Conservation (phyloP, 176 grass and related monocot genomes). For the Hordeum marinum region DNA sequence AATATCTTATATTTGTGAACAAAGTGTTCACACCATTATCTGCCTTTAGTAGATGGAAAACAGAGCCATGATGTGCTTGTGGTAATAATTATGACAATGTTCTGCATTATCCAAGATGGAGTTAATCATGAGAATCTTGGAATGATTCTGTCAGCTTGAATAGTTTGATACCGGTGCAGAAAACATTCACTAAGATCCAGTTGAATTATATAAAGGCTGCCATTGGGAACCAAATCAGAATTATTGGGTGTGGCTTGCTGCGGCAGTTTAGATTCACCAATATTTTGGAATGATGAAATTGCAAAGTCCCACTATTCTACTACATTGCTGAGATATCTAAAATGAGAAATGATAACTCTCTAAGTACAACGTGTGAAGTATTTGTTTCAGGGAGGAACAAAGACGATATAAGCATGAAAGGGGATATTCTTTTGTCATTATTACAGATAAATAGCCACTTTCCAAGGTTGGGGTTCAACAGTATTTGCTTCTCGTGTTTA, state of each 20-base stretch:
- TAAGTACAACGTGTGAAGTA: neutral
- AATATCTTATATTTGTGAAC: no score
- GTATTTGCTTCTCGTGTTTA: neutral
- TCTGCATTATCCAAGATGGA: neutral
- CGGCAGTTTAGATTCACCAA: neutral
- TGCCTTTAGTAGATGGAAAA: neutral
- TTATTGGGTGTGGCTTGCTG: neutral
- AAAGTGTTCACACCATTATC: neutral
- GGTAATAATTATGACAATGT: neutral
- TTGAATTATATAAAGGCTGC: neutral
- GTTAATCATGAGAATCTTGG: neutral
- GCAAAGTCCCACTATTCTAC: neutral
- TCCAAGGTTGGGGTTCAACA: neutral
- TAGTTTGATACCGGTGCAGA: neutral
- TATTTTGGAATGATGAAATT: slow-evolving; percentile 9
- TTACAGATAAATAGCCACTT: neutral
- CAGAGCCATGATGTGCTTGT: neutral
- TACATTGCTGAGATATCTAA: neutral
- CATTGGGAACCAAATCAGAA: neutral
- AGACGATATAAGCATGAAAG: neutral
- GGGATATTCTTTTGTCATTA: neutral
- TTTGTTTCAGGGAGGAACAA: neutral
- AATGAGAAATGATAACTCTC: neutral
- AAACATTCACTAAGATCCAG: neutral
- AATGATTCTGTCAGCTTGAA: neutral